These are phyloP conservation scores for Galeopsis tetrahit DNA, from an alignment of 257 asterid genomes.

Conservation along the genomic window DNA sequence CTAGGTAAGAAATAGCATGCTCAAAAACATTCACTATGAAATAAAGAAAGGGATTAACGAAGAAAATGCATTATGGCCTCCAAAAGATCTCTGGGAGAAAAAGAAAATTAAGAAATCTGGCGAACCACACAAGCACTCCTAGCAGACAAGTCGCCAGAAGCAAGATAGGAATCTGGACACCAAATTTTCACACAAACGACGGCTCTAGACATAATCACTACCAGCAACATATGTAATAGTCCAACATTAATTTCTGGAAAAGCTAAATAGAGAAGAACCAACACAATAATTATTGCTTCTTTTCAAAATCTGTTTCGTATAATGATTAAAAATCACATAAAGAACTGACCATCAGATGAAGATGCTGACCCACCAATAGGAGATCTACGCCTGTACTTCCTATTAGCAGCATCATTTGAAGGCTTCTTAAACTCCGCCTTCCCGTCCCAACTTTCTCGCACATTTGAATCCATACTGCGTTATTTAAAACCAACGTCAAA, in stretches of 20 bases:
- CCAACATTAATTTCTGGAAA: neutral
- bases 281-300: neutral
- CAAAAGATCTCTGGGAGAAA: neutral
- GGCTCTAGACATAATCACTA: neutral
- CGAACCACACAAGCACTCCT: neutral
- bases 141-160: conserved; percentile 3
- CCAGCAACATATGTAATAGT: neutral
- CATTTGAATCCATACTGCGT: conserved; percentile 56
- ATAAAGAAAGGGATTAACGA: neutral
- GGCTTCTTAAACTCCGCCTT: conserved; percentile 84
- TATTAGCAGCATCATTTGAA: conserved; percentile 58
- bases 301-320: neutral
- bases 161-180: neutral
- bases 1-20: neutral
- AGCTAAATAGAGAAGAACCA: neutral
- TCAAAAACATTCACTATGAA: neutral
- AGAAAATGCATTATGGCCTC: neutral
- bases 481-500: conserved; percentile 31
- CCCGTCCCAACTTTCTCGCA: conserved; percentile 49
- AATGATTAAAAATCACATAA: neutral
- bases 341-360: conserved; percentile 67
- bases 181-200: neutral
- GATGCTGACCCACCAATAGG: conserved; percentile 67
- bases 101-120: neutral
- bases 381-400: conserved; percentile 93